Conservation (phyloP, 2,329 filamentous ascomycete species). For the Fusarium luffae region DNA sequence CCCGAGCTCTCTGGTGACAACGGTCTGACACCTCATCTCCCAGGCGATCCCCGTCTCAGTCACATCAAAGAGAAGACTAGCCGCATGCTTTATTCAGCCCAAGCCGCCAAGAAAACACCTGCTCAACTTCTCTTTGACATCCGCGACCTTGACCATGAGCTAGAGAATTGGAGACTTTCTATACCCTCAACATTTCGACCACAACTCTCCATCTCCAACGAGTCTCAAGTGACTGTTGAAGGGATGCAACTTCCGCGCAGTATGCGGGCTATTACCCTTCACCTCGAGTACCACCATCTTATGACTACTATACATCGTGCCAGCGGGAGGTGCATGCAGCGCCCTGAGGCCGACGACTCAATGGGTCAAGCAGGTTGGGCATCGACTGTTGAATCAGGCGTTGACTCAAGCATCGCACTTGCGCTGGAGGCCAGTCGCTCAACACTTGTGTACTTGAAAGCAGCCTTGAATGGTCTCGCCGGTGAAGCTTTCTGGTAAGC, state of each 20-base stretch:
- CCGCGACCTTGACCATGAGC: constrained; percentile 65
- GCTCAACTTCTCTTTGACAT: constrained; percentile 66
- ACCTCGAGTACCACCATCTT: constrained; percentile 67
- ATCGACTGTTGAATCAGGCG: constrained; percentile 49
- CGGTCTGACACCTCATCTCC: constrained; percentile 50
- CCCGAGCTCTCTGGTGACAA: background rate
- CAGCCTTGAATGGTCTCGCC: constrained; percentile 55
- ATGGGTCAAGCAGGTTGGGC: constrained; percentile 46
- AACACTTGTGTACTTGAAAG: constrained; percentile 60
- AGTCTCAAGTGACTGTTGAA: constrained; percentile 43
- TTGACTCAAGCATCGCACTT: constrained; percentile 64
- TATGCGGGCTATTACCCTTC: constrained; percentile 61
- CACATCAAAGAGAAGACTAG: constrained; percentile 64
- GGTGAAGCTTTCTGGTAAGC: constrained; percentile 63
- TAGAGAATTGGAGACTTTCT: constrained; percentile 65
- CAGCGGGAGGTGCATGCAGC: constrained; percentile 58
- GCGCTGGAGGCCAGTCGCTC: constrained; percentile 67
- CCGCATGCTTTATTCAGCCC: constrained; percentile 61
- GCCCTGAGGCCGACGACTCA: background rate
- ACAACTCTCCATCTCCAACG: constrained; percentile 54
- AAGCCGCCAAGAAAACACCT: constrained; percentile 61
- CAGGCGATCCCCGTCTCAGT: constrained; percentile 60
- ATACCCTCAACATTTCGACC: constrained; percentile 59
- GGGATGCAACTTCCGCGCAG: constrained; percentile 48
- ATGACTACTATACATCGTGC: constrained; percentile 66